These are phyloP conservation scores for Colletotrichum brevisporum DNA, from an alignment of 2,329 filamentous ascomycete genomes.

Conservation along the genomic window DNA sequence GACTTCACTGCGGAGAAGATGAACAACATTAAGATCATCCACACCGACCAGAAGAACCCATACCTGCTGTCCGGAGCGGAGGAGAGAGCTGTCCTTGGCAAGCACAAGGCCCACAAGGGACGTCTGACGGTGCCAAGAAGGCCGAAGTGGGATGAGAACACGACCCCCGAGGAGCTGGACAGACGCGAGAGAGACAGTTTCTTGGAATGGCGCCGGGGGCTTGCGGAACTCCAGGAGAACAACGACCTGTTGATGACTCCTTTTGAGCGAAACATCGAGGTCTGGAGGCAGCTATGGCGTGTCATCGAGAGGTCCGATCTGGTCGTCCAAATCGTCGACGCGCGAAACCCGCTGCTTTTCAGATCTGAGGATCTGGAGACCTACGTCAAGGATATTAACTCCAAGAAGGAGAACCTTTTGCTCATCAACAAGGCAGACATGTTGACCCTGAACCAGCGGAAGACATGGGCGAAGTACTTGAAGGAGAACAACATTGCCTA, in stretches of 20 bases:
- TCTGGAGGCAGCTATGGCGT: conserved; percentile 98
- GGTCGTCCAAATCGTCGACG: conserved; percentile 98
- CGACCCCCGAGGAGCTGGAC: conserved; percentile 87
- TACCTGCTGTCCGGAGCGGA: conserved; percentile 90
- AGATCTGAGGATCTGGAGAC: conserved; percentile 92
- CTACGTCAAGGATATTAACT: conserved; percentile 94
- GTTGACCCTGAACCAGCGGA: conserved; percentile 90
- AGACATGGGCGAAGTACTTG: conserved; percentile 89
- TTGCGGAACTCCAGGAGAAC: conserved; percentile 94
- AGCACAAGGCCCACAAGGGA: conserved; percentile 85
- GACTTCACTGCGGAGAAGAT: conserved; percentile 99
- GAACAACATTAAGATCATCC: conserved; percentile 99
- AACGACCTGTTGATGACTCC: conserved; percentile 97
- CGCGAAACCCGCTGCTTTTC: conserved; percentile 93
- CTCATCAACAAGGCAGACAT: conserved; percentile 99
- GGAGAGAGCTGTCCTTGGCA: conserved; percentile 82
- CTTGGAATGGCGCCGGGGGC: conserved; percentile 87
- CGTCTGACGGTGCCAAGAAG: conserved; percentile 90
- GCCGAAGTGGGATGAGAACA: conserved; percentile 88
- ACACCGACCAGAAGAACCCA: conserved; percentile 95
- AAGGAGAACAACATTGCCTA: conserved; percentile 86
- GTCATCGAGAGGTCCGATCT: conserved; percentile 97
- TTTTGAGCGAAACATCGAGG: conserved; percentile 96
- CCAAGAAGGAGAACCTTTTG: conserved; percentile 89
- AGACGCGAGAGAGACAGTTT: conserved; percentile 83